A percentile compares a stretch with the other conserved stretches of the same genome.
These are phyloP conservation scores for Dothistroma septosporum DNA, from an alignment of 2,329 filamentous ascomycete genomes.

Conservation along the genomic window DNA sequence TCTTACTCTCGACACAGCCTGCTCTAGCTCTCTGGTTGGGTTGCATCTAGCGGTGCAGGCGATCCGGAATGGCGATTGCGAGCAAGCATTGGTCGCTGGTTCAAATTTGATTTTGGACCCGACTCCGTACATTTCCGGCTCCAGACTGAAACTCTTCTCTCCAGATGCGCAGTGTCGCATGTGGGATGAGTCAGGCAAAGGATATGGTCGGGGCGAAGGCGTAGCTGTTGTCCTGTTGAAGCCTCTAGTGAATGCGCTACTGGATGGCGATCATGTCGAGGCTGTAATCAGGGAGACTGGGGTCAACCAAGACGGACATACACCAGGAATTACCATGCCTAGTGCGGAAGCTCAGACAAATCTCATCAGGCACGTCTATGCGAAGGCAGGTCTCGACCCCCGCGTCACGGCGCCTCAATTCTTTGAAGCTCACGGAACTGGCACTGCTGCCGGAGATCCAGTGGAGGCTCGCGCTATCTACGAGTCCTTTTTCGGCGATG, in stretches of 20 bases:
- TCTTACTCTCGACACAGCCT: constrained; percentile 42
- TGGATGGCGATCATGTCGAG: constrained; percentile 44
- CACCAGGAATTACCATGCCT: constrained; percentile 39
- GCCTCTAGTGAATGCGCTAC: constrained; percentile 44
- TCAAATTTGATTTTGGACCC: constrained; percentile 29
- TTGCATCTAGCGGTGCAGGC: constrained; percentile 34
- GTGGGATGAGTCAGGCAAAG: constrained; percentile 42
- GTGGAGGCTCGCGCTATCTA: constrained; percentile 26
- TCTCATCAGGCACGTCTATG: constrained; percentile 38
- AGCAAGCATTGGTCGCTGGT: constrained; percentile 20
- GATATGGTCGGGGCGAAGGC: constrained; percentile 52
- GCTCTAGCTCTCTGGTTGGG: constrained; percentile 41
- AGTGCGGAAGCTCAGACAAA: constrained; percentile 34
- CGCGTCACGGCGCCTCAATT: constrained; percentile 12
- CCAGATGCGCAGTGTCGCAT: constrained; percentile 30
- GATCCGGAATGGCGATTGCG: constrained; percentile 30
- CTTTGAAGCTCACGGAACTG: constrained; percentile 34
- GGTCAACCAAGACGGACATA: constrained; percentile 37
- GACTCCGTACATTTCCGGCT: constrained; percentile 13
- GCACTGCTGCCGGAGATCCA: constrained; percentile 31
- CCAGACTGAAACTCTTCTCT: constrained; percentile 21
- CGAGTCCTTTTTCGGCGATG: constrained; percentile 12
- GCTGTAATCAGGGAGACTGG: constrained; percentile 36
- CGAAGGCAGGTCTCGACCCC: constrained; percentile 24
- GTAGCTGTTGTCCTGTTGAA: constrained; percentile 51